A percentile compares a stretch with the other conserved stretches of the same genome.
These are phyloP conservation scores for Botrytis byssoidea DNA, from an alignment of 2,329 filamentous ascomycete genomes.

Conservation along the genomic window DNA sequence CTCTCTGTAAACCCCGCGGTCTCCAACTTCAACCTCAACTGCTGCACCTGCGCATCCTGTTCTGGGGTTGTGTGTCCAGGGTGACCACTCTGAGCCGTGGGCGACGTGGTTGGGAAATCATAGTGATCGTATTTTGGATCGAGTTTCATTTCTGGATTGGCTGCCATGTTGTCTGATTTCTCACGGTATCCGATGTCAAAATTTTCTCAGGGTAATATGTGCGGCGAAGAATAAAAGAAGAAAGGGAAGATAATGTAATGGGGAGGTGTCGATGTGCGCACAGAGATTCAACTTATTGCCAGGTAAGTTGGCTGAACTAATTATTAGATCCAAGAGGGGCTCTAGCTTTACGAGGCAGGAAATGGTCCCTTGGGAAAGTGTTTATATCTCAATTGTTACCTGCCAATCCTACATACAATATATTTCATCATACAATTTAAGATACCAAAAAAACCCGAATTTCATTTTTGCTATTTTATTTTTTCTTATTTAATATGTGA, in stretches of 20 bases:
- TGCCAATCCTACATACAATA: not conserved
- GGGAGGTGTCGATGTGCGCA: not conserved
- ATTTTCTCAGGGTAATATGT: not conserved
- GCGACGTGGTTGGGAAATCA: slow-evolving; percentile 81
- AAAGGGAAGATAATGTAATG: not conserved
- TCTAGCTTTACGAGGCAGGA: slow-evolving; percentile 3
- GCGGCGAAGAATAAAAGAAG: not conserved
- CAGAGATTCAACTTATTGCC: not conserved
- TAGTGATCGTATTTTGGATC: slow-evolving; percentile 96
- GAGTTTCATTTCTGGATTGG: slow-evolving; percentile 45
- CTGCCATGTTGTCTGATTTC: slow-evolving; percentile 31
- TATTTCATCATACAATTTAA: not conserved
- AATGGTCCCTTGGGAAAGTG: not conserved
- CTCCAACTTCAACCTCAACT: slow-evolving; percentile 85
- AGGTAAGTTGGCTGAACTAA: not conserved
- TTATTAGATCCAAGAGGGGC: slow-evolving; percentile 6
- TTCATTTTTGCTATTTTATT: not conserved
- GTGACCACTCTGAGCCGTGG: slow-evolving; percentile 71
- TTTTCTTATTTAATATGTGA: not conserved
- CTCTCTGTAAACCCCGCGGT: slow-evolving; percentile 75
- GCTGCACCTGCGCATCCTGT: slow-evolving; percentile 85
- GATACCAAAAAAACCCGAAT: not conserved
- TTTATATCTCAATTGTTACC: not conserved
- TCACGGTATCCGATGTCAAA: not conserved
- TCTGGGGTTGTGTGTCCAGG: slow-evolving; percentile 81